Conservation (phyloP, 139 green algal genomes). For the Nannochloris sp. region DNA sequence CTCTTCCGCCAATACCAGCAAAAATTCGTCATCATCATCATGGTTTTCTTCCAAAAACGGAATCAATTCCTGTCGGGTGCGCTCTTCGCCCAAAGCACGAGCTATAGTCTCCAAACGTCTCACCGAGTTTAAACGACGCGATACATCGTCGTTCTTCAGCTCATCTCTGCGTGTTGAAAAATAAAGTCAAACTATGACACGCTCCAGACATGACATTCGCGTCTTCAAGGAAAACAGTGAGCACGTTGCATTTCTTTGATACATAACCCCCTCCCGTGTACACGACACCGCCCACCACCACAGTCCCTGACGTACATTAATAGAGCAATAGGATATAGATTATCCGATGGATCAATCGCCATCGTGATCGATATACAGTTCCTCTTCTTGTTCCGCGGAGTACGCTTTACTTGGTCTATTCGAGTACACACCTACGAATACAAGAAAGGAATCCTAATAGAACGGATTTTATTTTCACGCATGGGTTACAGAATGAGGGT, state of each 20-base stretch:
- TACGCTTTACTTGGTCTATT: no score
- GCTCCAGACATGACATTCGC: no score
- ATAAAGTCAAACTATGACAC: neutral
- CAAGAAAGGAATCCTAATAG: no score
- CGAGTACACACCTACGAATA: no score
- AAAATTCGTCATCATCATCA: constrained; percentile 90
- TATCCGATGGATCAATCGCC: constrained; percentile 22
- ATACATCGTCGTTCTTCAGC: constrained; percentile 89
- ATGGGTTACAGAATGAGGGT: no score
- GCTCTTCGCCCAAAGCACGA: constrained; percentile 84
- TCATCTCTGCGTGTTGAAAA: constrained; percentile 57
- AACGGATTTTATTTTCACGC: no score
- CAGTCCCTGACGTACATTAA: constrained; percentile 55
- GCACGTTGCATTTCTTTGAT: neutral
- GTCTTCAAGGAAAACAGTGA: neutral
- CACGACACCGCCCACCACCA: neutral
- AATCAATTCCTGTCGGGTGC: constrained; percentile 91
- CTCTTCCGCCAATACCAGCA: constrained; percentile 93
- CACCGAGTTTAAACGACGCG: constrained; percentile 87
- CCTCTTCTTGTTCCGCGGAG: no score
- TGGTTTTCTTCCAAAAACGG: constrained; percentile 92
- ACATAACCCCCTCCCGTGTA: neutral
- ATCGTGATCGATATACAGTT: neutral
- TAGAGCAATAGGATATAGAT: constrained; percentile 76
- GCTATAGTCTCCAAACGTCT: constrained; percentile 85